Base-by-base conservation (phyloP, 495 filamentous ascomycete genomes). In the Oidiodendron maius region DNA sequence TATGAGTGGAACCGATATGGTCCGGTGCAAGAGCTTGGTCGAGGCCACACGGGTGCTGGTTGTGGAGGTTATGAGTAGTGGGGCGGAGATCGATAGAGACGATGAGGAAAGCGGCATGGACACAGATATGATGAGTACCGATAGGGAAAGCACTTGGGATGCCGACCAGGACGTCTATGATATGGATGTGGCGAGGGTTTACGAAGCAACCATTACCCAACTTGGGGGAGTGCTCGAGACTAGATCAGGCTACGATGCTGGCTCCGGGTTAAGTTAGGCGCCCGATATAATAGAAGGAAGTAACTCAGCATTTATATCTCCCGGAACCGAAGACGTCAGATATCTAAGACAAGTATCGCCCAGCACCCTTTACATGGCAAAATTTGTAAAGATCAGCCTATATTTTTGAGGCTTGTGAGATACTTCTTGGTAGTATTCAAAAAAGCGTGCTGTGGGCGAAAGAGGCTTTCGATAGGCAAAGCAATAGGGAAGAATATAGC, bases 181-280 rank as follows among this genome's bases (percentile, higher is more conserved):
- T 20, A 83, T 91, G 76, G 81, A 87, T 51, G 74, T 86, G 40
- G 84, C 80, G 0, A 72, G 74, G 52, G 82, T 94, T 0, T 95
- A 91, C 65, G 86, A 91, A 62, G 72, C 74, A 57, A 91, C 87
- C 0, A 71, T 95, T 51, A 75, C 83, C 41, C 72, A 84, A 61
- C 63, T 93, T 3, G 51, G 51, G 20, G 46, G 25, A 18, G 3
- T 50, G 22, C 39, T 60, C 3, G 46, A 42, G 1, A 36, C 24
- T 48, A 37, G 32, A 32, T 25, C 46, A 21, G 51, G 24, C n/a
- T 58, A 48, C 48, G 36, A 48, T 43, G 43, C 18, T 42, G 36
- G 30, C 3, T 32, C 37, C 41, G 24, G 35, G 15, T 40, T 28
- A 39, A 37, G 15, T 21, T 41, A 23, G 44, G 40, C n/a, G n/a